A percentile compares a stretch with the other conserved stretches of the same genome.
phyloP scores from a whole-genome alignment of 1,139 yeast species.

The Suhomyces kunorum region DNA sequence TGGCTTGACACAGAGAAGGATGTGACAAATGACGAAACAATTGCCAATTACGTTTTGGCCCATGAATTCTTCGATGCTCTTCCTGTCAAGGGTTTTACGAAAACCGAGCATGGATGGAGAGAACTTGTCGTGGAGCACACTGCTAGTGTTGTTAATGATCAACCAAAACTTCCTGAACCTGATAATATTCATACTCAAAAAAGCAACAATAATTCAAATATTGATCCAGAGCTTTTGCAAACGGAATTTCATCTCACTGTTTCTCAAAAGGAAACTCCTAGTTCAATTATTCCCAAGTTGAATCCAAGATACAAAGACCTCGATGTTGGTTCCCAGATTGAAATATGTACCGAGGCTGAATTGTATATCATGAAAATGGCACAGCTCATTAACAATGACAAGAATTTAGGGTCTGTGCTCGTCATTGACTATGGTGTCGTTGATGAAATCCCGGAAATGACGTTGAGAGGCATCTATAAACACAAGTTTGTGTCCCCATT shows the following conservation, averaged over 20 bases:
- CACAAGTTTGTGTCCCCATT: constrained; percentile 83
- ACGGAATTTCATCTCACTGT: constrained; percentile 60
- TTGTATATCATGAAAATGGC: constrained; percentile 50
- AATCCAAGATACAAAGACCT: constrained; percentile 55
- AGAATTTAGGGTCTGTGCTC: constrained; percentile 60
- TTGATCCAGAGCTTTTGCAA: constrained; percentile 23
- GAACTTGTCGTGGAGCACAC: constrained; percentile 68
- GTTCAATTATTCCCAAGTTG: constrained; percentile 58
- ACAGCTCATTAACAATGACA: constrained; percentile 37
- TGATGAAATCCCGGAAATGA: constrained; percentile 61
- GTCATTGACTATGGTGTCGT: constrained; percentile 78
- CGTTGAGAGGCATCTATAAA: constrained; percentile 71
- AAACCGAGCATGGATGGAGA: constrained; percentile 70
- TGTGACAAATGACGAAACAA: constrained; percentile 35
- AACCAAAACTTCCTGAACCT: constrained; percentile 28
- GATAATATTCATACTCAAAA: not conserved
- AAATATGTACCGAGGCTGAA: constrained; percentile 76
- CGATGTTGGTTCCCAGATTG: constrained; percentile 61
- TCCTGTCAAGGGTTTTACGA: constrained; percentile 71
- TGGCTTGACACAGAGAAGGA: constrained; percentile 78
- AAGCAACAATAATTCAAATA: not conserved
- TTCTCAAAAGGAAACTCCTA: constrained; percentile 63
- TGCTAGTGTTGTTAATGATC: constrained; percentile 43
- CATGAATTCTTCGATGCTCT: constrained; percentile 89
- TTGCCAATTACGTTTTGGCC: constrained; percentile 68